Evolutionary conservation across 768 basidiomycete genomes (phyloP).

Genomic region (Podaxis sp.): DNA sequence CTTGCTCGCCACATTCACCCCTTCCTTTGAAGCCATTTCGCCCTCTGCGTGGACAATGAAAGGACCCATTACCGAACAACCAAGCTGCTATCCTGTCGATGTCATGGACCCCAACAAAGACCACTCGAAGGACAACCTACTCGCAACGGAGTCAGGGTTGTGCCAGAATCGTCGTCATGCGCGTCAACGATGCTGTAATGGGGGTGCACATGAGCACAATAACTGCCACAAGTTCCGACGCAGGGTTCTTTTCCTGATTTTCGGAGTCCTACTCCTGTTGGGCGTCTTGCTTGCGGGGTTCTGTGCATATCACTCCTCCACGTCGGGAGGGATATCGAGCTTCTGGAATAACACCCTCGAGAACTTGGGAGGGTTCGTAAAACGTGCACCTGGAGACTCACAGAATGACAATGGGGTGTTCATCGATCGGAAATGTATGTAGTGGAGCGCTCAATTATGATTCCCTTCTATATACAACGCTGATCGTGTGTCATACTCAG

Average conservation of each 20-base stretch:
- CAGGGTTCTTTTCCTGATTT: not conserved
- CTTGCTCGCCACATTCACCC: not conserved
- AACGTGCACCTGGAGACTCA: conserved; percentile 6
- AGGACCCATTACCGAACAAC: not conserved
- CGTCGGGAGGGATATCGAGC: not conserved
- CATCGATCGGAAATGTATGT: conserved; percentile 6
- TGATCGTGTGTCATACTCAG: conserved; percentile 26
- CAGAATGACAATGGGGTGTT: not conserved
- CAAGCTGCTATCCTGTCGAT: not conserved
- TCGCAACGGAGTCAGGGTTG: not conserved
- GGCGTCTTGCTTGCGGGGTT: not conserved
- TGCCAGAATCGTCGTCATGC: not conserved
- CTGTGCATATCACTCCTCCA: not conserved
- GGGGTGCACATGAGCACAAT: not conserved
- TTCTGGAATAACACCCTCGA: not conserved
- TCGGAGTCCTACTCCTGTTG: not conserved
- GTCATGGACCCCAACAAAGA: not conserved
- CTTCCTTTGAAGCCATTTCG: not conserved
- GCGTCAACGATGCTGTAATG: not conserved
- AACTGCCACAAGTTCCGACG: not conserved
- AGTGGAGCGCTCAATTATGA: not conserved
- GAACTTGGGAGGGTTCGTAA: not conserved
- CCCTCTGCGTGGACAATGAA: not conserved
- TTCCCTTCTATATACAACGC: not conserved
- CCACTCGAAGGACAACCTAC: not conserved